These are phyloP conservation scores for Penicillium sp. DNA, from an alignment of 2,329 filamentous ascomycete genomes.

Conservation along the genomic window DNA sequence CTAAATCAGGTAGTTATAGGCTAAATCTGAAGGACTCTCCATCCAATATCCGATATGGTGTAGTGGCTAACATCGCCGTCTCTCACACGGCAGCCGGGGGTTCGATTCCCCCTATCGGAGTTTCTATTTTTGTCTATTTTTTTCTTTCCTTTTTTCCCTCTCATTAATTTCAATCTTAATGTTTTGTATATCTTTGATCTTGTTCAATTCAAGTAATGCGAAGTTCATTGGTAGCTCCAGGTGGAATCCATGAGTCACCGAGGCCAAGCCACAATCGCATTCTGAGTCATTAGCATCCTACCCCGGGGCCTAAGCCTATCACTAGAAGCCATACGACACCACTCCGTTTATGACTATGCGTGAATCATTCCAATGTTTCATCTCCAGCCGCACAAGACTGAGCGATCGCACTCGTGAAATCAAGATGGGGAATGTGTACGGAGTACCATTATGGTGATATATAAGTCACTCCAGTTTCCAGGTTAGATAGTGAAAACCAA, in stretches of 20 bases:
- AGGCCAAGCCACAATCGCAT: background rate
- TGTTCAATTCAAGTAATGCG: background rate
- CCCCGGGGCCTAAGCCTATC: background rate
- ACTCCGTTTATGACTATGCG: background rate
- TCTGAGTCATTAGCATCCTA: background rate
- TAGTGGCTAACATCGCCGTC: constrained; percentile 34
- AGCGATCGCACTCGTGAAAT: background rate
- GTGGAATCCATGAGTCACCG: background rate
- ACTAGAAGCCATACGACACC: background rate
- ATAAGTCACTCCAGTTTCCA: background rate
- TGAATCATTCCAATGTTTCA: background rate
- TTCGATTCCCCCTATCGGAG: constrained; percentile 34
- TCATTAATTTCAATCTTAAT: no score
- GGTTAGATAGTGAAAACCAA: background rate
- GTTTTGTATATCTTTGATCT: background rate
- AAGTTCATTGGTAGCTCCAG: background rate
- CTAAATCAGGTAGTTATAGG: no score
- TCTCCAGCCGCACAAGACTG: background rate
- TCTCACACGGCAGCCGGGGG: constrained; percentile 33
- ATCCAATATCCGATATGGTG: constrained; percentile 27
- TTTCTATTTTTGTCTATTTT: background rate
- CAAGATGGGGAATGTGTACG: background rate
- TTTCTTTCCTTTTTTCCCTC: no score
- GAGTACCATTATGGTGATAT: background rate
- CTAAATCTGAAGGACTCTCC: no score